Evolutionary conservation across 371 early-diverging fungal species (phyloP).

Genomic region (Rhizomucor pusillus): DNA sequence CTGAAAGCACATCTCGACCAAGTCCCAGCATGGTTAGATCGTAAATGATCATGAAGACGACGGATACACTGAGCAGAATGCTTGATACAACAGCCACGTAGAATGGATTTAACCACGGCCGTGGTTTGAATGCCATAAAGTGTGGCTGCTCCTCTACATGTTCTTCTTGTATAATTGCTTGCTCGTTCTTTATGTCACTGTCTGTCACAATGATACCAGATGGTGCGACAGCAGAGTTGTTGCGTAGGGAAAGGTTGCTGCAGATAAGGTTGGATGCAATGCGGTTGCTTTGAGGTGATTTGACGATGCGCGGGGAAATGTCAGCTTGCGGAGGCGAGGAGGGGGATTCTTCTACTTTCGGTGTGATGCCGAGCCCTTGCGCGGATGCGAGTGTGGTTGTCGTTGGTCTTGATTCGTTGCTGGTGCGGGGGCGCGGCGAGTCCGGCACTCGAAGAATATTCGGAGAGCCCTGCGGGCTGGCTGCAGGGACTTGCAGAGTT

Average conservation of each 20-base stretch:
- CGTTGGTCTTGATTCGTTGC: too few species aligned
- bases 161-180: neutral
- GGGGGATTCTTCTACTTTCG: neutral
- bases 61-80: conserved; percentile 16
- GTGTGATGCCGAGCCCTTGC: conserved; percentile 17
- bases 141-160: neutral
- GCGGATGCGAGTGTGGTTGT: conserved; percentile 8
- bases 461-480: conserved; percentile 7
- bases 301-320: neutral
- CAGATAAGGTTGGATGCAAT: too few species aligned
- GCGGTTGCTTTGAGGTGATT: too few species aligned
- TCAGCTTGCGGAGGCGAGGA: neutral
- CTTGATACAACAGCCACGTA: conserved; percentile 30
- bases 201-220: neutral
- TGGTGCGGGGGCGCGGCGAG: conserved; percentile 8
- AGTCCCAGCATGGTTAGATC: conserved; percentile 29
- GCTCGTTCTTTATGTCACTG: neutral
- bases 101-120: conserved; percentile 32
- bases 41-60: conserved; percentile 42
- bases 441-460: conserved; percentile 8
- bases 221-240: neutral
- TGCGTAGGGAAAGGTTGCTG: conserved; percentile 2
- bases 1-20: conserved; percentile 30
- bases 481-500: conserved; percentile 12
- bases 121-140: conserved; percentile 31